A percentile compares a stretch with the other conserved stretches of the same genome.
Conservation (phyloP, 2,329 filamentous ascomycete genomes). For the Onygenales sp. region DNA sequence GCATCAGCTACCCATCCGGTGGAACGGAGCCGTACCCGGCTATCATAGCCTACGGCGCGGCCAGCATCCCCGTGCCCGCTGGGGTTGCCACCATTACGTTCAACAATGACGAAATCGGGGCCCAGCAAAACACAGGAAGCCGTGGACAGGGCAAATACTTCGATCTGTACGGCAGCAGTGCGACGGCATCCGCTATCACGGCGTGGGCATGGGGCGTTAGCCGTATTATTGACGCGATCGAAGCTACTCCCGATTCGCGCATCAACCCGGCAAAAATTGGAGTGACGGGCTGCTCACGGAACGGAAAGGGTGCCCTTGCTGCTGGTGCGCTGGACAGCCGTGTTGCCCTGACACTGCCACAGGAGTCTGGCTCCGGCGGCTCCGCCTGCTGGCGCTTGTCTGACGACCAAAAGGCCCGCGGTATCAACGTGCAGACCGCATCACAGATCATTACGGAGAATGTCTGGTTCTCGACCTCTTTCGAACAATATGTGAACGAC, state of each 20-base stretch:
- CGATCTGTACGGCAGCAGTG: constrained; percentile 46
- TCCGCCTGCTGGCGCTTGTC: constrained; percentile 53
- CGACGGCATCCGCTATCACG: constrained; percentile 49
- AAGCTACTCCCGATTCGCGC: constrained; percentile 34
- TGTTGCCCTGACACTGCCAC: constrained; percentile 52
- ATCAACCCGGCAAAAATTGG: constrained; percentile 45
- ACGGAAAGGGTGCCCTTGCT: constrained; percentile 56
- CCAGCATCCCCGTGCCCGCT: constrained; percentile 46
- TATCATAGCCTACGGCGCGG: constrained; percentile 48
- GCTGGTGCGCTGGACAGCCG: constrained; percentile 50
- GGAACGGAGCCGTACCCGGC: constrained; percentile 45
- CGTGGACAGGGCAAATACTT: constrained; percentile 53
- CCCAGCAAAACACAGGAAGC: constrained; percentile 35
- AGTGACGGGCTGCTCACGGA: constrained; percentile 55
- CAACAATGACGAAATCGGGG: constrained; percentile 49
- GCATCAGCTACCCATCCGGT: constrained; percentile 22
- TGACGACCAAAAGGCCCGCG: constrained; percentile 40
- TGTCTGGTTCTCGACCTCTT: constrained; percentile 51
- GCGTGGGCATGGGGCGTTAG: constrained; percentile 57
- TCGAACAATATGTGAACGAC: constrained; percentile 43
- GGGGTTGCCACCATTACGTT: constrained; percentile 50
- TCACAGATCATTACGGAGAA: constrained; percentile 51
- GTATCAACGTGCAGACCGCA: constrained; percentile 53
- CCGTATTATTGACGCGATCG: constrained; percentile 51
- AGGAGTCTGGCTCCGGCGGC: constrained; percentile 54